Evolutionary conservation across 169 alveolate genomes (phyloP).

Genomic region (Eimeria brunetti): DNA sequence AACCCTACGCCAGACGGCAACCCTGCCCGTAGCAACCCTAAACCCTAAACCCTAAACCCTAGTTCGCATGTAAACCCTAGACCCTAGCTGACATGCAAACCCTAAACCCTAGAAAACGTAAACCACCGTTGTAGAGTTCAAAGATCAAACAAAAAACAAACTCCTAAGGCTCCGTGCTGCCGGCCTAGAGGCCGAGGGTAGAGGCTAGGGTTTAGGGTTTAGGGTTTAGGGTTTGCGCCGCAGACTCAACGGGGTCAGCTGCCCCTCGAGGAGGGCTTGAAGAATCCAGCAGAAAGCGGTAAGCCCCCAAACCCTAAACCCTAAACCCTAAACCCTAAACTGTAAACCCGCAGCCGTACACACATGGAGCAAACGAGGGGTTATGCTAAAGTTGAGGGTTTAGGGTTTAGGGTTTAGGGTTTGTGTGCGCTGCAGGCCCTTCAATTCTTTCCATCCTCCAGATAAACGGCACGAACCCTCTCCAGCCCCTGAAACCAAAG

Average conservation of each 20-base stretch:
- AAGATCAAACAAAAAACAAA: too few relatives aligned
- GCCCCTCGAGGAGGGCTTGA: neutral
- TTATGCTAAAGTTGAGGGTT: neutral
- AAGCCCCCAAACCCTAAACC: neutral
- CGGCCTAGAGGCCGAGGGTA: too few relatives aligned
- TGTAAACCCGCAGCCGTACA: neutral
- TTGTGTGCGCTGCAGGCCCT: neutral
- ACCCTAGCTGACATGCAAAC: too few relatives aligned
- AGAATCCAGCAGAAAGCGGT: constrained; percentile 20
- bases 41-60: too few relatives aligned
- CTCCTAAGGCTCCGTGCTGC: too few relatives aligned
- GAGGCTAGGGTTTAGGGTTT: neutral
- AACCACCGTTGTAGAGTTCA: neutral
- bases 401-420: constrained; percentile 33
- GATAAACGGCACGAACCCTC: constrained; percentile 34
- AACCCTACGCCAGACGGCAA: too few relatives aligned
- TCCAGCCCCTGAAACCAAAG: neutral
- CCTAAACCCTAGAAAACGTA: neutral
- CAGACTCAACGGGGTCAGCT: constrained; percentile 1
- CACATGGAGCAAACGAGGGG: too few relatives aligned
- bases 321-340: constrained; percentile 23
- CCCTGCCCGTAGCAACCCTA: too few relatives aligned
- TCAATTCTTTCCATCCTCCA: neutral
- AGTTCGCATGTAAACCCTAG: neutral
- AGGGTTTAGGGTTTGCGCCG: constrained; percentile 5